Evolutionary conservation across 768 basidiomycete species (phyloP), one percentile per base, ranked within the genome.

Genomic region (Collybia sordida): DNA sequence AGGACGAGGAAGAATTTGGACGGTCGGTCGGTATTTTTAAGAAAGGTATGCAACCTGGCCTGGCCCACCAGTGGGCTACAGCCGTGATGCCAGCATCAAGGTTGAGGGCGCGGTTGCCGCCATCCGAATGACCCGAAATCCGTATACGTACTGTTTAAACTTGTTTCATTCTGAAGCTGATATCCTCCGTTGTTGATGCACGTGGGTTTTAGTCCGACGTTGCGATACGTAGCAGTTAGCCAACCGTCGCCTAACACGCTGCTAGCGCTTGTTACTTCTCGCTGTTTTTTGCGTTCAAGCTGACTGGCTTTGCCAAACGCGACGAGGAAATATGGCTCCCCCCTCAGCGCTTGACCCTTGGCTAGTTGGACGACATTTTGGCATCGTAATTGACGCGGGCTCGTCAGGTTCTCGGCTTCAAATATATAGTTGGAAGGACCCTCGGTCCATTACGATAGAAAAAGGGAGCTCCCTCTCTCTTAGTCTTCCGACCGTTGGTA

Each of bases 301-400:
- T 23, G 11, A n/a, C 19, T 23, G 23, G 25, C 25, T 23, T 41
- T 19, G 23, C 8, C 15, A 18, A 21, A 7, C 21, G 27, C n/a
- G 17, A 19, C 27, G 38, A 21, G 40, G 45, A 34, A 47, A 37
- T 34, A 91, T 93, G 91, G 86, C 89, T 39, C 88, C 91, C 42
- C 85, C 88, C 51, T 81, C 78, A 50, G 80, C 72, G 46, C 75
- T 75, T 57, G 82, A 91, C 64, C 70, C 85, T 53, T 93, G 91
- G 91, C 79, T 90, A 49, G 70, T 79, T 52, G 83, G 83, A 48
- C 85, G 93, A 57, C 84, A 86, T 59, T 96, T 93, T 69, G 93
- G 92, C 52, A 81, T 98, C 52, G 94, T 98, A 54, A 92, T 99
- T 68, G 97, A 99, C 75, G 97, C 97, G 64, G 97, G 97, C 53